Percentiles rank a stretch among this genome's conserved stretches.
Conservation (phyloP, 352 stramenopile genomes). For the Phytophthora hibernalis region DNA sequence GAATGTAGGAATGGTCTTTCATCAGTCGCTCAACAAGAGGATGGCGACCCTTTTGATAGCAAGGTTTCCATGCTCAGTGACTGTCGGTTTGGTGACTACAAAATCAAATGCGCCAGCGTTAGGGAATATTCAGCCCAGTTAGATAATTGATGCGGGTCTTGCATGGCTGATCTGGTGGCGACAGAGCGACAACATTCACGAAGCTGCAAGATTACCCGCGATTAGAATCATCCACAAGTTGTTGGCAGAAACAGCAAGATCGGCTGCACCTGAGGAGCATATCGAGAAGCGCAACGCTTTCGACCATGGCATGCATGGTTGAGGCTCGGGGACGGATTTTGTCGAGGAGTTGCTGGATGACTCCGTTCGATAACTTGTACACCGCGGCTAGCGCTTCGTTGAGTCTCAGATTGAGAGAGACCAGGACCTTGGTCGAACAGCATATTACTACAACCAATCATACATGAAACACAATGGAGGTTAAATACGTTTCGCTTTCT, state of each 20-base stretch:
- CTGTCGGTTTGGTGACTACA: conserved; percentile 70
- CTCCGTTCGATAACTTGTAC: conserved; percentile 89
- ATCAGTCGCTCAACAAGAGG: conserved; percentile 76
- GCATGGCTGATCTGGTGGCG: conserved; percentile 81
- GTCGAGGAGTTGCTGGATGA: conserved; percentile 86
- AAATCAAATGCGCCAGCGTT: background rate
- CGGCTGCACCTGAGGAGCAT: conserved; percentile 86
- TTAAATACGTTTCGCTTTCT: conserved; percentile 7
- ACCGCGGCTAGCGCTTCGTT: conserved; percentile 85
- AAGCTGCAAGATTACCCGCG: conserved; percentile 57
- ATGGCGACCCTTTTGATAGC: conserved; percentile 86
- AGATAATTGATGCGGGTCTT: conserved; percentile 6
- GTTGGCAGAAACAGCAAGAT: background rate
- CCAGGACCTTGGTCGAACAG: conserved; percentile 90
- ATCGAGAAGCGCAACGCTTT: conserved; percentile 91
- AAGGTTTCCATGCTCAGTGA: conserved; percentile 76
- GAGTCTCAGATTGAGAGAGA: conserved; percentile 84
- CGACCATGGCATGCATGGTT: conserved; percentile 86
- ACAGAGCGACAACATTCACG: conserved; percentile 85
- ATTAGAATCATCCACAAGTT: background rate
- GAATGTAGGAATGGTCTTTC: conserved; percentile 78
- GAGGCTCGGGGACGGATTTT: conserved; percentile 78
- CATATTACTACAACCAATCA: conserved; percentile 57
- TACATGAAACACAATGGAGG: conserved; percentile 7
- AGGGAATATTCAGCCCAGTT: background rate